Conservation (phyloP, 2,329 filamentous ascomycete species). For the Dichotomopilus funicola region DNA sequence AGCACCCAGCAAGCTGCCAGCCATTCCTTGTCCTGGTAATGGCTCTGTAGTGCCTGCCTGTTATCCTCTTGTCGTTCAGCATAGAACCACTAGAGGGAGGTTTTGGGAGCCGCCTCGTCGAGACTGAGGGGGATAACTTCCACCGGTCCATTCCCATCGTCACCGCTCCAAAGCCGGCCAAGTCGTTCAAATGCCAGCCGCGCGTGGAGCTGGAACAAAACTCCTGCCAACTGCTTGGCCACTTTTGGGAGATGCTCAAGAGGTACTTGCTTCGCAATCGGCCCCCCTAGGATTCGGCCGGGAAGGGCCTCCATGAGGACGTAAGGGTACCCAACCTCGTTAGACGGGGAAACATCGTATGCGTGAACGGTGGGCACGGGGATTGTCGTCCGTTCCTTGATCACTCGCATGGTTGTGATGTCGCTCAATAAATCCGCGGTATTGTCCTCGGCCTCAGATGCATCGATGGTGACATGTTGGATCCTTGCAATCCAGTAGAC, state of each 20-base stretch:
- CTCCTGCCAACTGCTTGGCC: neutral
- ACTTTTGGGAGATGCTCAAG: neutral
- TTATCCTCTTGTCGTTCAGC: slow-evolving; percentile 23
- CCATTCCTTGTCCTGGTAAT: slow-evolving; percentile 26
- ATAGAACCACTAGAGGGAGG: slow-evolving; percentile 29
- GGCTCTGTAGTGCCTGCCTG: slow-evolving; percentile 16
- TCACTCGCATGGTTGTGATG: neutral
- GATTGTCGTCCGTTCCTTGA: slow-evolving; percentile 17
- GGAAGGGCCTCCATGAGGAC: slow-evolving; percentile 24
- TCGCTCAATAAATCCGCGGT: neutral
- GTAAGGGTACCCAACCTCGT: slow-evolving; percentile 26
- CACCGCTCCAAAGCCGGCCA: neutral
- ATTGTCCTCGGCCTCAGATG: neutral
- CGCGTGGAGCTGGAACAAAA: neutral
- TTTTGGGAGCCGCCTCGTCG: slow-evolving; percentile 4
- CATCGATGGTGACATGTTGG: slow-evolving; percentile 8
- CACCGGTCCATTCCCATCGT: neutral
- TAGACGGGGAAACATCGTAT: slow-evolving; percentile 18
- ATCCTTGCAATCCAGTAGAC: slow-evolving; percentile 25
- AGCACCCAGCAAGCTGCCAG: slow-evolving; percentile 29
- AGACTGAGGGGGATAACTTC: neutral
- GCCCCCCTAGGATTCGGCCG: slow-evolving; percentile 16
- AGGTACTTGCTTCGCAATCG: slow-evolving; percentile 10
- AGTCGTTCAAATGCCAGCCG: neutral
- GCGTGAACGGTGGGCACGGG: slow-evolving; percentile 23